A percentile compares a stretch with the other conserved stretches of the same genome.
phyloP scores from a whole-genome alignment of 1,284 basidiomycete genomes.

The Ceratorhiza oryzae-sativae region DNA sequence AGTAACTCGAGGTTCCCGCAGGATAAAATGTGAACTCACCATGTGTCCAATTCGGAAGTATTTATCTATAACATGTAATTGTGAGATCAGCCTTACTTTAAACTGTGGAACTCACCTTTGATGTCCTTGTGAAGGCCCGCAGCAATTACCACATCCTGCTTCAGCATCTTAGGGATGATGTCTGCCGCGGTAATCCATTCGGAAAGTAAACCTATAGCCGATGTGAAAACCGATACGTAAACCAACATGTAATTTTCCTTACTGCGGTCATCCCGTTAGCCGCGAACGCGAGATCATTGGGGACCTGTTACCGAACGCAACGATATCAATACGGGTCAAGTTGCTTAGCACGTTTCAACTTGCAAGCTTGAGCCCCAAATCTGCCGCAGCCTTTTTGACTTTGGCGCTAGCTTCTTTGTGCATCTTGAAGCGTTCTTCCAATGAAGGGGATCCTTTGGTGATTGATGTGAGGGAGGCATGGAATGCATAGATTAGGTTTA shows the following conservation, averaged over 20 bases:
- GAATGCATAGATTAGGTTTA: slow-evolving; percentile 94
- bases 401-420: slow-evolving; percentile 78
- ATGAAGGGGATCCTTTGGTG: slow-evolving; percentile 62
- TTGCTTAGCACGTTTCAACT: neutral
- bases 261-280: slow-evolving; percentile 95
- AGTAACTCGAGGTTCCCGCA: no score
- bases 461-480: slow-evolving; percentile 81
- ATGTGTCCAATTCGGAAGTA: slow-evolving; percentile 79
- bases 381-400: slow-evolving; percentile 73
- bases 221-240: slow-evolving; percentile 16
- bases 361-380: slow-evolving; percentile 73
- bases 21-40: slow-evolving; percentile 47
- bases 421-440: slow-evolving; percentile 80
- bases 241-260: slow-evolving; percentile 45
- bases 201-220: slow-evolving; percentile 73
- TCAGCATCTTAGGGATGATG: slow-evolving; percentile 72
- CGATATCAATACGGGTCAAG: neutral
- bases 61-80: slow-evolving; percentile 59
- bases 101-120: slow-evolving; percentile 67
- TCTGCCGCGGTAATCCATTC: slow-evolving; percentile 76
- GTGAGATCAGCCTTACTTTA: slow-evolving; percentile 25
- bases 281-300: slow-evolving; percentile 66
- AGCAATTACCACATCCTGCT: slow-evolving; percentile 82
- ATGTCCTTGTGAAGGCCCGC: slow-evolving; percentile 88
- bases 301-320: slow-evolving; percentile 56